Conservation (phyloP, 2,329 filamentous ascomycete genomes). For the Diaporthe nobilis region DNA sequence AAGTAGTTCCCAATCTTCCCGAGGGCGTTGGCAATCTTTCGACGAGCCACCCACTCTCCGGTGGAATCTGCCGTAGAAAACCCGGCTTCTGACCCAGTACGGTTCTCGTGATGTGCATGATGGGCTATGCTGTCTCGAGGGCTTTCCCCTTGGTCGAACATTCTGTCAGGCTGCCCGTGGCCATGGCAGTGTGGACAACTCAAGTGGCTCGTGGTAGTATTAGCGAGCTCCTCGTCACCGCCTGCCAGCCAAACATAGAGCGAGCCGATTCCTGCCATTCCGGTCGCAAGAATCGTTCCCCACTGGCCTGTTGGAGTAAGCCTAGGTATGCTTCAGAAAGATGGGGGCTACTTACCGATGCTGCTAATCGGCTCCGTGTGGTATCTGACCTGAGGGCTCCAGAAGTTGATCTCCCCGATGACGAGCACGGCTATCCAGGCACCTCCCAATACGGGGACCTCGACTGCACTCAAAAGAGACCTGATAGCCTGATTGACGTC, state of each 20-base stretch:
- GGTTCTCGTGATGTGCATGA: background rate
- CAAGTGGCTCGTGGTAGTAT: background rate
- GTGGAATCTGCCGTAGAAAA: background rate
- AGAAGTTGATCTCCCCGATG: conserved; percentile 76
- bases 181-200: background rate
- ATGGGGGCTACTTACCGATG: conserved; percentile 62
- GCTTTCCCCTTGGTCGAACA: background rate
- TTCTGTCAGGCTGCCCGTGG: background rate
- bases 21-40: conserved; percentile 12
- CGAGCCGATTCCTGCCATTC: conserved; percentile 70
- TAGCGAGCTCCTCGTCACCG: conserved; percentile 42
- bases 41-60: background rate
- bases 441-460: conserved; percentile 71
- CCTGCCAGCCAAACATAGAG: conserved; percentile 66
- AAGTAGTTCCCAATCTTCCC: conserved; percentile 10
- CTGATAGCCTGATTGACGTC: conserved; percentile 68
- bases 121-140: background rate
- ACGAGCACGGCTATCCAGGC: conserved; percentile 72
- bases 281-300: conserved; percentile 71
- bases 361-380: conserved; percentile 74
- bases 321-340: conserved; percentile 31
- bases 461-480: conserved; percentile 67
- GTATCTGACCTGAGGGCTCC: conserved; percentile 67
- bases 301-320: conserved; percentile 64
- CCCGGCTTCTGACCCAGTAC: background rate